A percentile compares a stretch with the other conserved stretches of the same genome.
phyloP scores from a whole-genome alignment of 2,329 filamentous ascomycete species.

The Tympanopsis confertula region DNA sequence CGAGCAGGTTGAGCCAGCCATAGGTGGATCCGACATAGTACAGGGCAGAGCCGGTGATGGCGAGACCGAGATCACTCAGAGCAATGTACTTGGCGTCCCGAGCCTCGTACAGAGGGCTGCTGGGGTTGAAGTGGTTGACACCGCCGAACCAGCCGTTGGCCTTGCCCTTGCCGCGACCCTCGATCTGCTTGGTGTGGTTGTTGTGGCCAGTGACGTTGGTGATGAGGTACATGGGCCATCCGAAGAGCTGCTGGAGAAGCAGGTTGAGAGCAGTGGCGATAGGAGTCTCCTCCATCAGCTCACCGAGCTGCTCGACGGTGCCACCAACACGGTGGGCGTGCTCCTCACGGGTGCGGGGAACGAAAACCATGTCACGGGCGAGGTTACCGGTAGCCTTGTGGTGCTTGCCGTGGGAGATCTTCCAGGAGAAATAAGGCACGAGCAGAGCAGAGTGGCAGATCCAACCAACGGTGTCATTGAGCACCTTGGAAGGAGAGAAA shows the following conservation, averaged over 20 bases:
- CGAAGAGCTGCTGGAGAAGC: constrained; percentile 74
- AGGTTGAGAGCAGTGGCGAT: constrained; percentile 66
- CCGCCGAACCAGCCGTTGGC: constrained; percentile 66
- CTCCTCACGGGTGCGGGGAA: constrained; percentile 80
- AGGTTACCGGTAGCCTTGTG: constrained; percentile 98
- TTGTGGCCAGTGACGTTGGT: constrained; percentile 95
- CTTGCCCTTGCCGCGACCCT: constrained; percentile 91
- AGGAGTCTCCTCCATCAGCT: constrained; percentile 91
- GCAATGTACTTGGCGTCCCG: constrained; percentile 81
- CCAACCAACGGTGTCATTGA: constrained; percentile 7
- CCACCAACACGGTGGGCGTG: constrained; percentile 67
- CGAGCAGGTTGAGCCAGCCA: constrained; percentile 74
- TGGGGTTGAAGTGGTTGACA: constrained; percentile 90
- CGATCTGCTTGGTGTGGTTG: constrained; percentile 77
- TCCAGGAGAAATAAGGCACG: constrained; percentile 91
- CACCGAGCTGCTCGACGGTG: constrained; percentile 68
- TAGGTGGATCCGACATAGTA: constrained; percentile 63
- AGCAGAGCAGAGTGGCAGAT: constrained; percentile 14
- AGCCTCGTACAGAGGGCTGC: constrained; percentile 80
- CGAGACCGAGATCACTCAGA: constrained; percentile 62
- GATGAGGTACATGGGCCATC: constrained; percentile 86
- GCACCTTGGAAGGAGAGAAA: constrained; percentile 4
- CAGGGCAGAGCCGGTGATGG: constrained; percentile 48
- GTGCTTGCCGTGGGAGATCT: constrained; percentile 97
- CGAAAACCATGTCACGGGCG: constrained; percentile 97